These are phyloP conservation scores for Colletotrichum nymphaeae DNA, from an alignment of 2,329 filamentous ascomycete genomes.

Conservation along the genomic window DNA sequence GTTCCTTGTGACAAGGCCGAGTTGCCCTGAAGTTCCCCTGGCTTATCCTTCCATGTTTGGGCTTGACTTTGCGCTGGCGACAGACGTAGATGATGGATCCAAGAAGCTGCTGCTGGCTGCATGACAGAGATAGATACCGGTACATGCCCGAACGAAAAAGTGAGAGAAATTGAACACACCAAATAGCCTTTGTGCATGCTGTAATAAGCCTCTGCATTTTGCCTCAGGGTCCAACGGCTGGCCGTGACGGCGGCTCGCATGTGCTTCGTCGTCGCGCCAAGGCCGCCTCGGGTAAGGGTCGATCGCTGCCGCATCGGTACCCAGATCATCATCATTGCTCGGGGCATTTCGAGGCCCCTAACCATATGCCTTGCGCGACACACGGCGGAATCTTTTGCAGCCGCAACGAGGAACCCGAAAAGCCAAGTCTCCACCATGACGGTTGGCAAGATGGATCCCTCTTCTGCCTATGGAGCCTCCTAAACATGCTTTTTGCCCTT, in stretches of 20 bases:
- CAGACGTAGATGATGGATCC: not conserved
- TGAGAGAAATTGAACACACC: not conserved
- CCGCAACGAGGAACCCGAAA: constrained; percentile 20
- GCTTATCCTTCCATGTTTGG: too few species aligned
- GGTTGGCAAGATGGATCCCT: constrained; percentile 13
- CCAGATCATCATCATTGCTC: constrained; percentile 18
- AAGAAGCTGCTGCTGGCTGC: too few species aligned
- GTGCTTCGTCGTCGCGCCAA: constrained; percentile 24
- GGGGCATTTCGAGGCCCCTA: constrained; percentile 19
- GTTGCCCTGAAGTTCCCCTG: too few species aligned
- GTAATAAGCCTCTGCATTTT: not conserved
- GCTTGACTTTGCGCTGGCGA: not conserved
- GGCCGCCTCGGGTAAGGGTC: constrained; percentile 15
- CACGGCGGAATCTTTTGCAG: constrained; percentile 18
- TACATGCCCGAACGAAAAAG: too few species aligned
- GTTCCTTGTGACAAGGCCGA: not conserved
- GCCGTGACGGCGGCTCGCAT: constrained; percentile 32
- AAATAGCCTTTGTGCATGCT: not conserved
- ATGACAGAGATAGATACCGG: not conserved
- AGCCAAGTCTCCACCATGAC: constrained; percentile 28
- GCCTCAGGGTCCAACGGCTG: constrained; percentile 28
- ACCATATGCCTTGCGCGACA: constrained; percentile 1
- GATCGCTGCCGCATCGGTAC: constrained; percentile 32
- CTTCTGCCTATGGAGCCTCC: constrained; percentile 8
- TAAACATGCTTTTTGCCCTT: not conserved